These are phyloP conservation scores for Ophiostoma perfectum DNA, from an alignment of 2,329 filamentous ascomycete species.

Conservation along the genomic window DNA sequence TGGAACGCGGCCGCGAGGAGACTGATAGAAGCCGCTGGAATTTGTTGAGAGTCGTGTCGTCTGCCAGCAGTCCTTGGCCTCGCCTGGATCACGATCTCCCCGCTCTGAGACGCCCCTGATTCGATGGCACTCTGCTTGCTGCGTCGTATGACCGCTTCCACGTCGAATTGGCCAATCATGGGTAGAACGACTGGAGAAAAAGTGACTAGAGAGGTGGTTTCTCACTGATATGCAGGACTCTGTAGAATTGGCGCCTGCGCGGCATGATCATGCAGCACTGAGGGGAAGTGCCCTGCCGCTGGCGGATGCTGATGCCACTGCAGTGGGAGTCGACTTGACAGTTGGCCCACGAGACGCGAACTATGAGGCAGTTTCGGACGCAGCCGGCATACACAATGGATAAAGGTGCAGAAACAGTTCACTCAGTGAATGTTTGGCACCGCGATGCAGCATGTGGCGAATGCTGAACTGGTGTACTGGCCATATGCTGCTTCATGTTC, in stretches of 20 bases:
- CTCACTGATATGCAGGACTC: neutral
- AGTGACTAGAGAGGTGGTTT: neutral
- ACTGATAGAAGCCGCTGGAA: constrained; percentile 11
- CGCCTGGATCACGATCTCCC: neutral
- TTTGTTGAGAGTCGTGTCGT: neutral
- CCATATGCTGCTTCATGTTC: constrained; percentile 14
- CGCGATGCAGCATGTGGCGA: neutral
- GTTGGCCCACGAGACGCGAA: no score
- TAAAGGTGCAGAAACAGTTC: no score
- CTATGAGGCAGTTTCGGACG: neutral
- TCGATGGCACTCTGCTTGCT: neutral
- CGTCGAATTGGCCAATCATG: neutral
- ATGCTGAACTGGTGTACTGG: neutral
- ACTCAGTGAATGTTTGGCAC: no score
- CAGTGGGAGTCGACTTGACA: neutral
- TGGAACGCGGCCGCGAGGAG: neutral
- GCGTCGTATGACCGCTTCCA: neutral
- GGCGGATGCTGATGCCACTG: neutral
- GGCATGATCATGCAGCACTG: neutral
- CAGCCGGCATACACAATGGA: neutral
- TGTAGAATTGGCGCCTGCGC: neutral
- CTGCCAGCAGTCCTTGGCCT: neutral
- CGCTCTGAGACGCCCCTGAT: neutral
- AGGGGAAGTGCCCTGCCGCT: neutral
- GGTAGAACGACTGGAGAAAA: neutral